phyloP scores from a whole-genome alignment of 2,329 filamentous ascomycete genomes.

The Monosporascus sp. region DNA sequence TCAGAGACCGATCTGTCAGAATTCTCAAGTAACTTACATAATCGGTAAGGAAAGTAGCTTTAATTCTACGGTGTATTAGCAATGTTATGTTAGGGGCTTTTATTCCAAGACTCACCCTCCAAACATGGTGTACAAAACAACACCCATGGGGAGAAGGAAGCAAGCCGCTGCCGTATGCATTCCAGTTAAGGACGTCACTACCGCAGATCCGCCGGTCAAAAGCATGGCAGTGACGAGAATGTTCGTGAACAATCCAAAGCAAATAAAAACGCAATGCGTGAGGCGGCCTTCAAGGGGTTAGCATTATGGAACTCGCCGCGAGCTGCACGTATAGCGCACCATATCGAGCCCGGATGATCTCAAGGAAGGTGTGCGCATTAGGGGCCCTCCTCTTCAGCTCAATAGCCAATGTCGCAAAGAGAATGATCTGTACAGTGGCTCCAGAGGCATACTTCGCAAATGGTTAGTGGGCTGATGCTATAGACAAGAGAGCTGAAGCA shows the following conservation, averaged over 20 bases:
- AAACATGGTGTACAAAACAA: conserved; percentile 71
- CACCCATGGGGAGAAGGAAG: conserved; percentile 73
- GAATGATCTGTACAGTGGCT: conserved; percentile 75
- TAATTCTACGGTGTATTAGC: conserved; percentile 45
- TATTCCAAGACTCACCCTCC: conserved; percentile 42
- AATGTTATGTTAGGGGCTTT: neutral
- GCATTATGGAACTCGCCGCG: neutral
- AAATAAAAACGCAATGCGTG: conserved; percentile 71
- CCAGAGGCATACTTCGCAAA: conserved; percentile 48
- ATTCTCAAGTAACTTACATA: conserved; percentile 34
- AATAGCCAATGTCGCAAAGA: conserved; percentile 84
- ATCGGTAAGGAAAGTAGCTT: conserved; percentile 79
- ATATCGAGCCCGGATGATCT: conserved; percentile 77
- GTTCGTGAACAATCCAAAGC: conserved; percentile 76
- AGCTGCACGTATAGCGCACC: conserved; percentile 35
- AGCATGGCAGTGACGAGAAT: conserved; percentile 84
- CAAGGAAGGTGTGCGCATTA: conserved; percentile 77
- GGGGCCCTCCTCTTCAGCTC: conserved; percentile 79
- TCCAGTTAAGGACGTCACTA: conserved; percentile 63
- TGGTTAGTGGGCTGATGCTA: neutral
- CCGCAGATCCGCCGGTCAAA: conserved; percentile 73
- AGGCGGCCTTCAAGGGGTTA: conserved; percentile 7
- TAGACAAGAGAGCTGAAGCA: neutral
- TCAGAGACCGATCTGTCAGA: neutral
- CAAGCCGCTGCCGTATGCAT: conserved; percentile 73